Percentiles rank a stretch among this genome's conserved stretches.
These are phyloP conservation scores for Diplotaxis tenuifolia DNA, from an alignment of 345 rosid species.

Conservation along the genomic window DNA sequence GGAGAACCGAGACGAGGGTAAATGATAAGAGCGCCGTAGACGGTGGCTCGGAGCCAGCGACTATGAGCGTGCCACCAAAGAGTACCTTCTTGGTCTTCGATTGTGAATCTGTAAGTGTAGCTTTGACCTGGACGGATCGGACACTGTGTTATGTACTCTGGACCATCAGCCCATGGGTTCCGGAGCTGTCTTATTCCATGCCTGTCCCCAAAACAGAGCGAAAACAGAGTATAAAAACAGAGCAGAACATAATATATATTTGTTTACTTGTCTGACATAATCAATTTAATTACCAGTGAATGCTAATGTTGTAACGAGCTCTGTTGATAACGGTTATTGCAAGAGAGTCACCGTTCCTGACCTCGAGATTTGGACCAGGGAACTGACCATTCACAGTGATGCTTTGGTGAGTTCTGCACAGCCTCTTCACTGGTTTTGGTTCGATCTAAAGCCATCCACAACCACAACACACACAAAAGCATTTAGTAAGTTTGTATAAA, in stretches of 20 bases:
- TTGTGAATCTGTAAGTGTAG: conserved; percentile 59
- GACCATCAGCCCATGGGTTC: conserved; percentile 95
- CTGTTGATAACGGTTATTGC: conserved; percentile 66
- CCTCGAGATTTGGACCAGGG: conserved; percentile 82
- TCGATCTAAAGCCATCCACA: conserved; percentile 43
- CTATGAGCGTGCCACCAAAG: conserved; percentile 98
- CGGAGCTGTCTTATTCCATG: conserved; percentile 68
- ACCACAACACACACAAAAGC: not conserved
- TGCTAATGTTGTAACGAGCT: conserved; percentile 57
- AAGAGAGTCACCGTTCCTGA: conserved; percentile 68
- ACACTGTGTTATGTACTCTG: conserved; percentile 75
- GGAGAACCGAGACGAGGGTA: conserved; percentile 56
- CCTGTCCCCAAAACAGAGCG: conserved; percentile 30
- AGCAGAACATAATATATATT: conserved; percentile 6
- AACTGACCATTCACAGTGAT: conserved; percentile 76
- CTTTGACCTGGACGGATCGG: conserved; percentile 71
- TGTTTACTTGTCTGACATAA: not conserved
- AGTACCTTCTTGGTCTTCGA: conserved; percentile 69
- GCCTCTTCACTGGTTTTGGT: conserved; percentile 73
- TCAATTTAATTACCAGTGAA: conserved; percentile 61
- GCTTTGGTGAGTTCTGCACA: conserved; percentile 80
- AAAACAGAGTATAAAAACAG: conserved; percentile 20
- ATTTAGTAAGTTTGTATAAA: not conserved
- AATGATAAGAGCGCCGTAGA: conserved; percentile 74
- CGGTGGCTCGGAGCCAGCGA: conserved; percentile 78